phyloP scores from a whole-genome alignment of 345 rosid species.

The Gossypium stocksii region DNA sequence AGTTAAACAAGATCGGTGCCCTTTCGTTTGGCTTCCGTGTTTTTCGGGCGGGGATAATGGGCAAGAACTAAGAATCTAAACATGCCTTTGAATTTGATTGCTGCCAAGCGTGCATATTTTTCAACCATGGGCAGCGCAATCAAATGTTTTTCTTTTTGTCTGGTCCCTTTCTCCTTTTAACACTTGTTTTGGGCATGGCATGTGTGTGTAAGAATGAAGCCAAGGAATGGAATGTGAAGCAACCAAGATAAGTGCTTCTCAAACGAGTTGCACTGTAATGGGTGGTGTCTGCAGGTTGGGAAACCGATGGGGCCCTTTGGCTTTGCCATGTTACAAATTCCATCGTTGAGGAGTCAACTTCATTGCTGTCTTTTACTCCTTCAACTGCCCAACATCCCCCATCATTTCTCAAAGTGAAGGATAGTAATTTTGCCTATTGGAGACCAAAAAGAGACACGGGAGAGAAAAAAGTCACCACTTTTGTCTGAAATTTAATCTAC shows the following conservation, averaged over 20 bases:
- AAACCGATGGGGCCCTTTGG: constrained; percentile 56
- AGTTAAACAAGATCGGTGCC: neutral
- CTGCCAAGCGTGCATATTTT: neutral
- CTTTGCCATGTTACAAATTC: constrained; percentile 26
- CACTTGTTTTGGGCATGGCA: constrained; percentile 16
- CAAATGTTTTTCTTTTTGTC: constrained; percentile 6
- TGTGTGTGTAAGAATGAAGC: constrained; percentile 14
- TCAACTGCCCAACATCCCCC: constrained; percentile 36
- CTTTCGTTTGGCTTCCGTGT: neutral
- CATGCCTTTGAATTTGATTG: neutral
- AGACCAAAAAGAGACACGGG: constrained; percentile 39
- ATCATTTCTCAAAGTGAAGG: constrained; percentile 24
- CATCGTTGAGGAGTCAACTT: constrained; percentile 63
- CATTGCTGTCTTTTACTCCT: constrained; percentile 40
- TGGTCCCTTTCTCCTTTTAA: neutral
- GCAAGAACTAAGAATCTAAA: neutral
- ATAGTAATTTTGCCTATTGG: constrained; percentile 17
- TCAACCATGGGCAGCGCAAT: neutral
- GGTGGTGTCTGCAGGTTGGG: constrained; percentile 46
- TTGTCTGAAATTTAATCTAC: neutral
- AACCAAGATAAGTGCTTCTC: constrained; percentile 5
- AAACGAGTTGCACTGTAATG: constrained; percentile 31
- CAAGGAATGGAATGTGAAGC: constrained; percentile 27
- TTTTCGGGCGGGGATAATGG: neutral
- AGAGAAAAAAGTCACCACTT: constrained; percentile 17